A percentile compares a stretch with the other conserved stretches of the same genome.
phyloP scores from a whole-genome alignment of 1,284 basidiomycete genomes.

The Apiotrichum gracile region DNA sequence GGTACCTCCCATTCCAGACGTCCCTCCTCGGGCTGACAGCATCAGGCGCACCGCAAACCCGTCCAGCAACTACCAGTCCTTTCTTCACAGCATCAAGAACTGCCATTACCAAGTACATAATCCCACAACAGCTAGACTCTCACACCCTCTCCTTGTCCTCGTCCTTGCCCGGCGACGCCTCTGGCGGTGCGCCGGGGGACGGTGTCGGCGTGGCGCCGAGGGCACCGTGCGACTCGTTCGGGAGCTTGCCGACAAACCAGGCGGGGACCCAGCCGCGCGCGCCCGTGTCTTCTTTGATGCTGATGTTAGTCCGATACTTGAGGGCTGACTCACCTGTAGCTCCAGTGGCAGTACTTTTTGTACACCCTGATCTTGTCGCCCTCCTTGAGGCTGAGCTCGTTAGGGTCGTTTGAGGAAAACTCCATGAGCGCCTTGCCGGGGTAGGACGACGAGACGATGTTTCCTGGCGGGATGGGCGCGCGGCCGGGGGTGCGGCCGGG shows the following conservation, averaged over 20 bases:
- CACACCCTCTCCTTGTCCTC: neutral
- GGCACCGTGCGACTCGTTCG: neutral
- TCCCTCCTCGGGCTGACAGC: too few relatives aligned
- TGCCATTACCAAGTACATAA: neutral
- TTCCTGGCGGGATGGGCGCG: conserved; percentile 69
- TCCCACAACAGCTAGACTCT: neutral
- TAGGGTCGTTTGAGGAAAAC: conserved; percentile 81
- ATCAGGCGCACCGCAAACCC: too few relatives aligned
- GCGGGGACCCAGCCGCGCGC: conserved; percentile 84
- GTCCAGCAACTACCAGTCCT: neutral
- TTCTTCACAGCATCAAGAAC: neutral
- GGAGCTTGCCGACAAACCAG: conserved; percentile 46
- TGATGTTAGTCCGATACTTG: neutral
- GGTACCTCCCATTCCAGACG: too few relatives aligned
- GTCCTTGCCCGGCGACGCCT: neutral
- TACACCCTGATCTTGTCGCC: conserved; percentile 85
- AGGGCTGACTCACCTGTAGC: conserved; percentile 51
- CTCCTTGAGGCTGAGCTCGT: conserved; percentile 78
- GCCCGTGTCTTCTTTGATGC: conserved; percentile 79
- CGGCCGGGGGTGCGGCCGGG: conserved; percentile 22
- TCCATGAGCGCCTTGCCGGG: conserved; percentile 92
- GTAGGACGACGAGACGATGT: conserved; percentile 89
- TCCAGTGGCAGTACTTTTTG: conserved; percentile 97
- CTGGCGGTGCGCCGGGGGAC: neutral
- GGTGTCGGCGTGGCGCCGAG: neutral